Evolutionary conservation across 2,329 filamentous ascomycete genomes (phyloP).

Genomic region (Alternaria dauci): DNA sequence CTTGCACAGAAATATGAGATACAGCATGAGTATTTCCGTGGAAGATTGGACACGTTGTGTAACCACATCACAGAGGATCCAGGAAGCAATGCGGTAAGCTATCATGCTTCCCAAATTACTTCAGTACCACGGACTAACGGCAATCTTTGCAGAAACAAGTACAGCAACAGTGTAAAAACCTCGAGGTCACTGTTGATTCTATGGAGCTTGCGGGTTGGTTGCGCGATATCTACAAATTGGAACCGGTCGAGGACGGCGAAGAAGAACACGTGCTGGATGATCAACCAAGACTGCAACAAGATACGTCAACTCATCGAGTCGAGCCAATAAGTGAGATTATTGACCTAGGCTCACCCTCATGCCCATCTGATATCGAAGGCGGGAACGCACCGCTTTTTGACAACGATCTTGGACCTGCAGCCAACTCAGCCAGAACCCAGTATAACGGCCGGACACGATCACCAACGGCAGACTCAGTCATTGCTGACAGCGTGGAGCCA

Average conservation of each 20-base stretch:
- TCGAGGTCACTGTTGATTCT: constrained; percentile 73
- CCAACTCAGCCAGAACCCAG: background rate
- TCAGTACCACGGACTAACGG: background rate
- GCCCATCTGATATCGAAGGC: constrained; percentile 10
- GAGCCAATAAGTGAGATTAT: constrained; percentile 18
- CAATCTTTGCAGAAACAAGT: constrained; percentile 54
- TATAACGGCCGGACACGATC: background rate
- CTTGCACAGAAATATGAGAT: constrained; percentile 23
- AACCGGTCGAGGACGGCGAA: constrained; percentile 7
- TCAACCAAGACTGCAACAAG: background rate
- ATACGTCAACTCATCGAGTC: background rate
- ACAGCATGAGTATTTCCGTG: constrained; percentile 25
- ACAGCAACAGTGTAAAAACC: constrained; percentile 61
- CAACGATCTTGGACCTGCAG: background rate
- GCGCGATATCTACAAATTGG: constrained; percentile 26
- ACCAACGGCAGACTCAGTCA: constrained; percentile 2
- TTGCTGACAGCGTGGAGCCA: constrained; percentile 18
- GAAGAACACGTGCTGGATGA: constrained; percentile 7
- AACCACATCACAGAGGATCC: constrained; percentile 32
- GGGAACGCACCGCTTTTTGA: background rate
- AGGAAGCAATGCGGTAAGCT: constrained; percentile 60
- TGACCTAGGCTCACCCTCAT: constrained; percentile 31
- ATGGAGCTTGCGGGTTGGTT: constrained; percentile 63
- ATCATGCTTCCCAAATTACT: background rate
- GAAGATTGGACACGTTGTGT: constrained; percentile 29